Percentiles rank a stretch among this genome's conserved stretches.
phyloP scores from a whole-genome alignment of 23 red algal genomes.

The Gracilaria domingensis region DNA sequence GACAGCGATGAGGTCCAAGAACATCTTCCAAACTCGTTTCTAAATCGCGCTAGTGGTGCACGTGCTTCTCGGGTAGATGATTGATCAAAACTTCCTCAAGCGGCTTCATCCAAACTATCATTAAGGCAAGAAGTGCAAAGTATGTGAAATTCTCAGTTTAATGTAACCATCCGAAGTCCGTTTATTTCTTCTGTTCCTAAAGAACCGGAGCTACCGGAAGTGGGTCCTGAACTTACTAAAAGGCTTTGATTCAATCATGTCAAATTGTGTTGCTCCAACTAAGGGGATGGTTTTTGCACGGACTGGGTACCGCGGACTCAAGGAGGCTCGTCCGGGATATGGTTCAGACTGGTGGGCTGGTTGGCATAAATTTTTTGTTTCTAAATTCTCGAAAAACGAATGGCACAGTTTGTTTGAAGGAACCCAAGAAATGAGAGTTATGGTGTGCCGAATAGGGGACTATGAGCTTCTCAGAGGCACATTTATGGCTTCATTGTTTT shows the following conservation, averaged over 20 bases:
- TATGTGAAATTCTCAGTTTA: neutral
- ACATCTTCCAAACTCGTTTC: neutral
- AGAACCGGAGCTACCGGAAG: neutral
- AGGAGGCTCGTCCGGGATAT: slow-evolving; percentile 58
- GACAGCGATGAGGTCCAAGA: neutral
- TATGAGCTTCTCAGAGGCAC: slow-evolving; percentile 94
- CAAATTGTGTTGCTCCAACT: neutral
- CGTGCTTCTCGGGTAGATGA: neutral
- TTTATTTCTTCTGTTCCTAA: slow-evolving; percentile 45
- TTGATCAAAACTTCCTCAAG: neutral
- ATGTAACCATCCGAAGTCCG: slow-evolving; percentile 34
- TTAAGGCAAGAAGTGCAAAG: neutral
- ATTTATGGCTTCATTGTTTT: slow-evolving; percentile 91
- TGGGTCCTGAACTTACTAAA: neutral
- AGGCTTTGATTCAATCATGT: neutral
- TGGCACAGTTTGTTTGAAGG: slow-evolving; percentile 92
- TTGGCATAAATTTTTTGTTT: slow-evolving; percentile 83
- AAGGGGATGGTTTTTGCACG: neutral
- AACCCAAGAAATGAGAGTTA: slow-evolving; percentile 97
- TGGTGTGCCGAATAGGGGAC: slow-evolving; percentile 90
- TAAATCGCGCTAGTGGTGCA: neutral
- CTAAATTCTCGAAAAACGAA: slow-evolving; percentile 86
- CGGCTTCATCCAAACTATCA: neutral
- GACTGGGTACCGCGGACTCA: neutral
- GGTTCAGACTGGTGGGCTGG: slow-evolving; percentile 83